phyloP scores from a whole-genome alignment of 345 rosid genomes.

The Hibiscus tridactylites region DNA sequence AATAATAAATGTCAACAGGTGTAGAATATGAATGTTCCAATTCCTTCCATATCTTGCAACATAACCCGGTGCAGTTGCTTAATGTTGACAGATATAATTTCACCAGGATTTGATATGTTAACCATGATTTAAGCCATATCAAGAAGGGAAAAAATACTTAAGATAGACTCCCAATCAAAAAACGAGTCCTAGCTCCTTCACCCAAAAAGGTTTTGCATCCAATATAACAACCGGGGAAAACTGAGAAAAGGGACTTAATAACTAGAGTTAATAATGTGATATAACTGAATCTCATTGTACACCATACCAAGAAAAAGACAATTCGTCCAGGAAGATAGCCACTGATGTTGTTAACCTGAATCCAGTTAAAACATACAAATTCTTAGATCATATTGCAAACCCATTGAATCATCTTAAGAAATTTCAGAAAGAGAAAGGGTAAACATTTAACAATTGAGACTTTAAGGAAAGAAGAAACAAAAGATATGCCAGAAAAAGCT shows the following conservation, averaged over 20 bases:
- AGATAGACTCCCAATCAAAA: not conserved
- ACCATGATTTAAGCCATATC: not conserved
- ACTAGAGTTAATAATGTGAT: not conserved
- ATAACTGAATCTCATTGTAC: not conserved
- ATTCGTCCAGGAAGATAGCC: conserved; percentile 99
- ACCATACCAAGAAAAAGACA: conserved; percentile 93
- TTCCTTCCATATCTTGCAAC: not conserved
- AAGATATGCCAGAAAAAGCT: not conserved
- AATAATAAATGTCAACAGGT: conserved; percentile 2
- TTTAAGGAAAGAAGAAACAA: conserved; percentile 11
- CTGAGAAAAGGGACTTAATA: not conserved
- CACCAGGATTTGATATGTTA: not conserved
- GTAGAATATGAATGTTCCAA: not conserved
- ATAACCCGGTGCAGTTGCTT: not conserved
- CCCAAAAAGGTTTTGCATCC: not conserved
- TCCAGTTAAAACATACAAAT: conserved; percentile 9
- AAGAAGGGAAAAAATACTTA: not conserved
- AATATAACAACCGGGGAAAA: not conserved
- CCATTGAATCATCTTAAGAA: not conserved
- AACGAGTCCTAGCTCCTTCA: not conserved
- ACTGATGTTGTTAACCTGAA: conserved; percentile 92
- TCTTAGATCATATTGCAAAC: not conserved
- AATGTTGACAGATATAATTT: not conserved
- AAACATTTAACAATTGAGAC: not conserved
- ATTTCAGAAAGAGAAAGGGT: not conserved